These are phyloP conservation scores for Coemansia umbellata DNA, from an alignment of 192 early-diverging fungal species.

Conservation along the genomic window DNA sequence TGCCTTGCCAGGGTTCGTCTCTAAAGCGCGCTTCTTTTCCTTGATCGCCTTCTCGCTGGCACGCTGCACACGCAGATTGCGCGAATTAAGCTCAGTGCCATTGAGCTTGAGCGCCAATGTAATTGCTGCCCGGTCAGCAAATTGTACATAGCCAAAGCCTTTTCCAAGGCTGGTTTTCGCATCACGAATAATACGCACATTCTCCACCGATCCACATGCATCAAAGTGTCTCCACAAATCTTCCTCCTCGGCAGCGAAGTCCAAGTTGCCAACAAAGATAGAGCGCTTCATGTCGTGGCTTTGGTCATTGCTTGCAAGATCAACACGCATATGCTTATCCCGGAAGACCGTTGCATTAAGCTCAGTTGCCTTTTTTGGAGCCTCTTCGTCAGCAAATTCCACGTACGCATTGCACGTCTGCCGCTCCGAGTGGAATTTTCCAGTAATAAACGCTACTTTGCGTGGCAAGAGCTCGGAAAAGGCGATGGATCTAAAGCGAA, in stretches of 20 bases:
- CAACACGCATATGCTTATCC: conserved; percentile 87
- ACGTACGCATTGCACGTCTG: conserved; percentile 88
- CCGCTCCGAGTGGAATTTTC: conserved; percentile 79
- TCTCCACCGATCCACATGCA: conserved; percentile 67
- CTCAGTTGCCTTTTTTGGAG: conserved; percentile 53
- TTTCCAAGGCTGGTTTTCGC: conserved; percentile 83
- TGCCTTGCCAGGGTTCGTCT: conserved; percentile 2
- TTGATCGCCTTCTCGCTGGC: conserved; percentile 41
- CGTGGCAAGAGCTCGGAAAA: conserved; percentile 49
- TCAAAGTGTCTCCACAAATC: conserved; percentile 68
- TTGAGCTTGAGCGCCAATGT: conserved; percentile 73
- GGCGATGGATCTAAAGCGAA: conserved; percentile 89
- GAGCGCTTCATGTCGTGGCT: conserved; percentile 74
- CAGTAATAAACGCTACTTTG: conserved; percentile 78
- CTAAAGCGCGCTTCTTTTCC: conserved; percentile 23
- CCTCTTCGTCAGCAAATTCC: conserved; percentile 65
- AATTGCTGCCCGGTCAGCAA: conserved; percentile 68
- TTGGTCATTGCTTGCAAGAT: conserved; percentile 51
- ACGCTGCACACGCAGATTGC: conserved; percentile 34
- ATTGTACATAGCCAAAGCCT: conserved; percentile 92
- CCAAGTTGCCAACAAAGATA: conserved; percentile 69
- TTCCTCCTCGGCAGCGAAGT: conserved; percentile 71
- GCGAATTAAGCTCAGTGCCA: conserved; percentile 62
- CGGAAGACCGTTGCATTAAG: conserved; percentile 80
- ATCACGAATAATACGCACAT: conserved; percentile 84